phyloP scores from a whole-genome alignment of 1,284 basidiomycete genomes.

The Ustilago cynodontis region DNA sequence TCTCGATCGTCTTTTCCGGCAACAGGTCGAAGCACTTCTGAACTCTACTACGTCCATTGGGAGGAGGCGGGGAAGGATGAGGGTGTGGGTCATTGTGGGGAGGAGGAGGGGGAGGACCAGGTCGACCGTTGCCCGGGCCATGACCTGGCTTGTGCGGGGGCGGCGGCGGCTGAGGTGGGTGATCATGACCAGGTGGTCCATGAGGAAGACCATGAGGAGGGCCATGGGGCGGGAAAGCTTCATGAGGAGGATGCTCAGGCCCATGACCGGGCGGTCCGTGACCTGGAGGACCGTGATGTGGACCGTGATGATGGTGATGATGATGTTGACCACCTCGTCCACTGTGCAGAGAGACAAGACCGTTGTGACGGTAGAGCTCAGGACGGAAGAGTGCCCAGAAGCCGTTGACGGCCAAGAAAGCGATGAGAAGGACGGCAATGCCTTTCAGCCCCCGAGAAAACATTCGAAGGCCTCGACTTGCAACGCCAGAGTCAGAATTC shows the following conservation, averaged over 20 bases:
- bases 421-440: conserved; percentile 27
- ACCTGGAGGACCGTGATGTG: background rate
- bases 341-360: conserved; percentile 9
- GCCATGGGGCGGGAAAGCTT: background rate
- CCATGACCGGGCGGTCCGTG: conserved; percentile 5
- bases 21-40: conserved; percentile 26
- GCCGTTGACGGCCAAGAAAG: conserved; percentile 33
- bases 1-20: conserved; percentile 25
- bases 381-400: conserved; percentile 43
- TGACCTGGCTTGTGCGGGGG: conserved; percentile 21
- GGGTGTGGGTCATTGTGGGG: too few species aligned
- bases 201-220: conserved; percentile 15
- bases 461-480: background rate
- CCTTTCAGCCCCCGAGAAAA: conserved; percentile 26
- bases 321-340: conserved; percentile 1
- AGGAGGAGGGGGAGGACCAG: background rate
- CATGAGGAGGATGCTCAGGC: conserved; percentile 15
- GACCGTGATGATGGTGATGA: conserved; percentile 18
- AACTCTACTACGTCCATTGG: conserved; percentile 7
- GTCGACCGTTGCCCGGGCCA: conserved; percentile 16
- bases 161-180: conserved; percentile 16
- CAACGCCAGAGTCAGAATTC: background rate
- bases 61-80: conserved; percentile 19
- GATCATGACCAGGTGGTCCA: conserved; percentile 24
- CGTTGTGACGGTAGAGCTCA: conserved; percentile 28